These are phyloP conservation scores for Aureobasidium mangrovei DNA, from an alignment of 2,329 filamentous ascomycete genomes.

Conservation along the genomic window DNA sequence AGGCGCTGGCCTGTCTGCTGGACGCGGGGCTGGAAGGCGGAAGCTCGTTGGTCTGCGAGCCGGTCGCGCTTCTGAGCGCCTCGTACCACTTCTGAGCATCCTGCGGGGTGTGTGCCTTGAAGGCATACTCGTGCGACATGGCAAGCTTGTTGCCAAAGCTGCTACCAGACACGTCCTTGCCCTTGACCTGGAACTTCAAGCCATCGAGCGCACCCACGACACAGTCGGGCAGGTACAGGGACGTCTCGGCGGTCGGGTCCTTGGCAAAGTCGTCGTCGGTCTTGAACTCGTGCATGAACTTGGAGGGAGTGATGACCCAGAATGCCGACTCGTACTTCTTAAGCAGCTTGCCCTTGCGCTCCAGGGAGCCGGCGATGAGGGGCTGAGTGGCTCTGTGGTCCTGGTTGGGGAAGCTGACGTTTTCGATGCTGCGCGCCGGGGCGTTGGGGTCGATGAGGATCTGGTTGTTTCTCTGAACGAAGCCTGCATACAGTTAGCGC, in stretches of 20 bases:
- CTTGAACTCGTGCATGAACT: constrained; percentile 93
- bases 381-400: constrained; percentile 70
- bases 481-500: constrained; percentile 35
- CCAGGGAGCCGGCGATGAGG: constrained; percentile 77
- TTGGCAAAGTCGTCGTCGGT: constrained; percentile 67
- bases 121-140: constrained; percentile 68
- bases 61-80: constrained; percentile 55
- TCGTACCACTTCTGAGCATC: constrained; percentile 83
- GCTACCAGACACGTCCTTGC: constrained; percentile 75
- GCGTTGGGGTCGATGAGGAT: constrained; percentile 70
- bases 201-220: constrained; percentile 62
- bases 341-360: constrained; percentile 85
- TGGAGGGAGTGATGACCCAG: constrained; percentile 82
- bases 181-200: constrained; percentile 88
- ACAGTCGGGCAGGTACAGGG: constrained; percentile 87
- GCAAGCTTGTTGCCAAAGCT: constrained; percentile 73
- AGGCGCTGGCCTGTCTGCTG: constrained; percentile 9
- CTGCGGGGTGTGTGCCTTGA: constrained; percentile 74
- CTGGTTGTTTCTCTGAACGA: constrained; percentile 60
- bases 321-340: constrained; percentile 71
- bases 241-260: constrained; percentile 76
- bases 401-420: constrained; percentile 81
- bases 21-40: constrained; percentile 28
- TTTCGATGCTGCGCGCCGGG: constrained; percentile 62
- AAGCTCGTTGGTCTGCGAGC: constrained; percentile 36